These are phyloP conservation scores for Alternaria longipes DNA, from an alignment of 2,329 filamentous ascomycete genomes.

Conservation along the genomic window DNA sequence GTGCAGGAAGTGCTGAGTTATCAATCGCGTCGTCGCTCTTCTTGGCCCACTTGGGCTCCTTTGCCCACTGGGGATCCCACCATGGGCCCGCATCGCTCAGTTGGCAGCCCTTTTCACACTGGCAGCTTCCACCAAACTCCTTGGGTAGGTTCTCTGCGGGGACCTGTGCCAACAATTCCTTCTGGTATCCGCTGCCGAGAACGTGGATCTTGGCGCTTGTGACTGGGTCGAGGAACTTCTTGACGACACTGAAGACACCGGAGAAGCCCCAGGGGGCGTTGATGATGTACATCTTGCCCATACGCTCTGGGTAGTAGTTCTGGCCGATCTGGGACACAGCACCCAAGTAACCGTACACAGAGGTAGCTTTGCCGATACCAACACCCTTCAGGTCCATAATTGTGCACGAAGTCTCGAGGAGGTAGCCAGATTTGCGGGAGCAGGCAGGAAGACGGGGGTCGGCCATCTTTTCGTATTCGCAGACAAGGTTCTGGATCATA, in stretches of 20 bases:
- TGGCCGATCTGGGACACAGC: conserved; percentile 89
- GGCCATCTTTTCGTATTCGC: conserved; percentile 96
- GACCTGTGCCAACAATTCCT: conserved; percentile 83
- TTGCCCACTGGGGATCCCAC: conserved; percentile 75
- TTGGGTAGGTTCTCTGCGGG: conserved; percentile 89
- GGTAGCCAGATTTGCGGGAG: conserved; percentile 86
- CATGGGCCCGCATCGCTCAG: conserved; percentile 92
- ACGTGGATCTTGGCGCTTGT: conserved; percentile 97
- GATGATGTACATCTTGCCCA: conserved; percentile 96
- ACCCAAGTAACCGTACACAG: conserved; percentile 88
- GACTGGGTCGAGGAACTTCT: conserved; percentile 94
- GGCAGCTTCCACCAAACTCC: conserved; percentile 83
- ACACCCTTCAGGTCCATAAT: conserved; percentile 99
- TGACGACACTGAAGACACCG: conserved; percentile 83
- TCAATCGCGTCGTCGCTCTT: conserved; percentile 44
- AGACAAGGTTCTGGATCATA: conserved; percentile 95
- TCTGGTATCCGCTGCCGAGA: conserved; percentile 81
- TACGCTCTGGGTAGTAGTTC: conserved; percentile 98
- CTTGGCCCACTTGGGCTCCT: conserved; percentile 62
- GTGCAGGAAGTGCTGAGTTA: conserved; percentile 43
- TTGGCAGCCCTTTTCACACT: conserved; percentile 82
- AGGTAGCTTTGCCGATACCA: conserved; percentile 78
- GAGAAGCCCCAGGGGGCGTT: conserved; percentile 98
- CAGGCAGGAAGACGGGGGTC: conserved; percentile 94
- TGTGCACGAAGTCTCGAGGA: conserved; percentile 97